Evolutionary conservation across 139 green algal species (phyloP).

Genomic region (Chlamydomonas sp.): DNA sequence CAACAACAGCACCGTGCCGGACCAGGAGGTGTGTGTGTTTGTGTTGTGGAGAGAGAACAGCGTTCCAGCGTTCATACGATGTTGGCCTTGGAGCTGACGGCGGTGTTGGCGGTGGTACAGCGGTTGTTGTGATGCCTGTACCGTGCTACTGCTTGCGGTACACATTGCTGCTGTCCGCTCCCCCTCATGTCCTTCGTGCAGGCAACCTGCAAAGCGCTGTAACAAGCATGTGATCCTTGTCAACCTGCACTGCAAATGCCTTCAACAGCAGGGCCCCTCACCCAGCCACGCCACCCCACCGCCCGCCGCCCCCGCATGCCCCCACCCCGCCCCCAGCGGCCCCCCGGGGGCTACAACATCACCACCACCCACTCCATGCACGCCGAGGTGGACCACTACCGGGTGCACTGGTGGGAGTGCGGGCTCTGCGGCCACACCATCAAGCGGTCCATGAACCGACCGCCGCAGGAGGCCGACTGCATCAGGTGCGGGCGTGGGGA

Average conservation of each 20-base stretch:
- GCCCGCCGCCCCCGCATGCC: not conserved
- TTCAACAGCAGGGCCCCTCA: too few relatives aligned
- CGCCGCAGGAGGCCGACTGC: constrained; percentile 78
- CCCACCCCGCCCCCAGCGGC: constrained; percentile 54
- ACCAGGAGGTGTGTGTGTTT: constrained; percentile 58
- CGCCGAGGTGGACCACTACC: constrained; percentile 67
- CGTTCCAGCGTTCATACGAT: too few relatives aligned
- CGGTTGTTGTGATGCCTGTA: too few relatives aligned
- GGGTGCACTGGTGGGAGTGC: constrained; percentile 70
- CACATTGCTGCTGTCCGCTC: not conserved
- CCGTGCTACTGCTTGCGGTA: too few relatives aligned
- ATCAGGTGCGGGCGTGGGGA: constrained; percentile 7
- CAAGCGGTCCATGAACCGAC: constrained; percentile 74
- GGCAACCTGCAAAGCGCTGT: too few relatives aligned
- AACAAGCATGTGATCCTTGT: too few relatives aligned
- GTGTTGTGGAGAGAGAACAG: not conserved
- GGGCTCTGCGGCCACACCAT: constrained; percentile 59
- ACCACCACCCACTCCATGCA: constrained; percentile 57
- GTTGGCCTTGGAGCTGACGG: too few relatives aligned
- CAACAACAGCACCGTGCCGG: constrained; percentile 59
- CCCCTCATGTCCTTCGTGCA: not conserved
- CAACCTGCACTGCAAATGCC: not conserved
- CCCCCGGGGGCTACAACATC: constrained; percentile 74
- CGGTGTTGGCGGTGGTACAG: too few relatives aligned
- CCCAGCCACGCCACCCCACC: too few relatives aligned